Base-by-base conservation (phyloP, 805 yeast genomes). In the Tetrapisispora pingtungensis region DNA sequence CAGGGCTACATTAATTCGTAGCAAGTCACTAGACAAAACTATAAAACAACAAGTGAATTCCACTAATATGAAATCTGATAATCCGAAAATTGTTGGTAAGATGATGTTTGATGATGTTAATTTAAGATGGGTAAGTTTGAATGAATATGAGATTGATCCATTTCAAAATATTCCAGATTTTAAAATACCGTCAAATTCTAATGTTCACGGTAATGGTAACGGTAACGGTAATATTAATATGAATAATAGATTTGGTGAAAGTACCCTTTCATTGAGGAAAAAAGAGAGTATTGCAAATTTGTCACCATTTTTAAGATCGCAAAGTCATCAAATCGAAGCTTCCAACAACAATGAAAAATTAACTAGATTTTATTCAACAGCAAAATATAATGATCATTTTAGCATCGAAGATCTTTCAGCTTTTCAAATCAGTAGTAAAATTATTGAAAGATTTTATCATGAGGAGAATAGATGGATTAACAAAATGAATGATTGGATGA, bases 21-120 rank as follows among this genome's bases (percentile, higher is more conserved):
- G 41, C 5, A 42, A 32, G 26, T 42, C 41, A 1, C 37, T 28
- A 18, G 30, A 31, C n/a, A 20, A 32, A 22, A n/a, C 30, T 7
- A 15, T 24, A 3, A 31, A 32, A 32, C 30, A 31, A 15, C 22
- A 31, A 12, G 22, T 39, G 3, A 40, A 33, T 27, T 31, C 27
- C 10, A 38, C 27, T 3, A 33, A 14, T 33, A 33, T 22, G 3
- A 39, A 26, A 19, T 13, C 12, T 18, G 30, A 27, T 8, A 41
- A 51, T 31, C 53, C 54, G 4, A 55, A 54, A 46, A 49, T 59
- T 18, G 63, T 62, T 0, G 64, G 64, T 1, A 56, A 55, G 33
- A 62, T 62, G 66, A 53, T 56, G 46, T 57, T 61, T 32, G 66
- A 62, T 45, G 63, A 59, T 30, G 56, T 57, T 32, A 59, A 62